A percentile compares a stretch with the other conserved stretches of the same genome.
Conservation (phyloP, 2,329 filamentous ascomycete species). For the Calonectria montana region DNA sequence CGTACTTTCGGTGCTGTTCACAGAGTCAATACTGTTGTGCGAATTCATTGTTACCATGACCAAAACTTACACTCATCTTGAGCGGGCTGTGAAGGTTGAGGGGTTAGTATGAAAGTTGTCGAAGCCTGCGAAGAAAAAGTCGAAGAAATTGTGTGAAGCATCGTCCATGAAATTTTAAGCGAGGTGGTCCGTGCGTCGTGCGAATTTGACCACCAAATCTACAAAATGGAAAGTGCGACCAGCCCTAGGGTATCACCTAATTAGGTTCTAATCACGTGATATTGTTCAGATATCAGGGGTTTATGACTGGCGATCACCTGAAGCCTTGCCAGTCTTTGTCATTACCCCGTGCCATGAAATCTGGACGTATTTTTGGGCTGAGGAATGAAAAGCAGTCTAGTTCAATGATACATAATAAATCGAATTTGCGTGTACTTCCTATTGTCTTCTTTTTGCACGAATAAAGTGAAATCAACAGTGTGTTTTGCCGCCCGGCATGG, state of each 20-base stretch:
- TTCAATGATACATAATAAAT: too few relatives aligned
- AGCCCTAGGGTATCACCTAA: slow-evolving; percentile 13
- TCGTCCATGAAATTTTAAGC: slow-evolving; percentile 47
- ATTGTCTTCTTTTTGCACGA: too few relatives aligned
- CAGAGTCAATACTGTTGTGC: slow-evolving; percentile 28
- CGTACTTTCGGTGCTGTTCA: slow-evolving; percentile 66
- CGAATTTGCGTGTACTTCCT: too few relatives aligned
- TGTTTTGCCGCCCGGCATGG: too few relatives aligned
- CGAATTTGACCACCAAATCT: neutral
- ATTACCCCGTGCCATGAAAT: too few relatives aligned
- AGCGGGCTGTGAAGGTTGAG: slow-evolving; percentile 50
- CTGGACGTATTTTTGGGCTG: too few relatives aligned
- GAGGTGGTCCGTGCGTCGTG: slow-evolving; percentile 44
- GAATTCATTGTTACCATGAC: slow-evolving; percentile 37
- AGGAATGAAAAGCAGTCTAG: too few relatives aligned
- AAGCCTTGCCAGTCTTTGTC: too few relatives aligned
- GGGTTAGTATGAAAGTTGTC: slow-evolving; percentile 52
- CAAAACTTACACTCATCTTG: slow-evolving; percentile 55
- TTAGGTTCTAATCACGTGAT: neutral
- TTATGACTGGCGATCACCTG: too few relatives aligned
- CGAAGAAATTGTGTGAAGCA: slow-evolving; percentile 51
- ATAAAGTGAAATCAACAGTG: too few relatives aligned
- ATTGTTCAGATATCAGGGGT: neutral
- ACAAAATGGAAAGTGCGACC: neutral
- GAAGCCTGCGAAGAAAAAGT: slow-evolving; percentile 47